phyloP scores from a whole-genome alignment of 176 grass and related monocot species.

The bread wheat (Triticum aestivum) region DNA sequence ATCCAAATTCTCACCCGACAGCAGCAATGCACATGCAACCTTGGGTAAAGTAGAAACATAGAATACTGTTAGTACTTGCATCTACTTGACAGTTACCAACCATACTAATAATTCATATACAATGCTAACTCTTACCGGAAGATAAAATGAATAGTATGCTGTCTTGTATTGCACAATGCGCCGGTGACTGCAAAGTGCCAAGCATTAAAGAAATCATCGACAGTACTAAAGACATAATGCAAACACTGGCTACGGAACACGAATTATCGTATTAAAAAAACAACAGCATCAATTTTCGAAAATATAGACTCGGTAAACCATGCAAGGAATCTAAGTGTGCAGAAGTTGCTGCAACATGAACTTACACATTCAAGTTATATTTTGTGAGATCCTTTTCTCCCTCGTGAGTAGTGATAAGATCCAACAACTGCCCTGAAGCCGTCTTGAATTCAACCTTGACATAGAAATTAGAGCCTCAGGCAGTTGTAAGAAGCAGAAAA shows the following conservation, averaged over 20 bases:
- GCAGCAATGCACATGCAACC: constrained; percentile 93
- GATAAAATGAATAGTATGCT: constrained; percentile 97
- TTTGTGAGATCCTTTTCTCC: constrained; percentile 87
- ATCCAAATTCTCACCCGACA: constrained; percentile 82
- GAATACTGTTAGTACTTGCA: constrained; percentile 12
- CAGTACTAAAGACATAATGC: constrained; percentile 20
- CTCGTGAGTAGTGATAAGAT: constrained; percentile 98
- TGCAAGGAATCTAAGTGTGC: neutral
- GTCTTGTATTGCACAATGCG: constrained; percentile 99
- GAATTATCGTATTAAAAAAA: neutral
- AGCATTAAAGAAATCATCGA: constrained; percentile 29
- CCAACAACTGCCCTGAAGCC: constrained; percentile 92
- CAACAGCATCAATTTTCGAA: neutral
- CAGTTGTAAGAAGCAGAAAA: constrained; percentile 15
- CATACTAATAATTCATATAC: neutral
- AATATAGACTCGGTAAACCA: constrained; percentile 6
- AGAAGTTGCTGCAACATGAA: neutral
- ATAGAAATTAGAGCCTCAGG: constrained; percentile 6
- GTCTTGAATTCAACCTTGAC: constrained; percentile 94
- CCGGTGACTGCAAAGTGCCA: constrained; percentile 57
- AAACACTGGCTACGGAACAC: neutral
- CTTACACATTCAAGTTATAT: constrained; percentile 87
- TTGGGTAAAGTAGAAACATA: constrained; percentile 34
- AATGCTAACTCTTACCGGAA: constrained; percentile 58
- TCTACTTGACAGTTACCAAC: neutral